These are phyloP conservation scores for Fusarium chlamydosporum DNA, from an alignment of 2,329 filamentous ascomycete genomes.

Conservation along the genomic window DNA sequence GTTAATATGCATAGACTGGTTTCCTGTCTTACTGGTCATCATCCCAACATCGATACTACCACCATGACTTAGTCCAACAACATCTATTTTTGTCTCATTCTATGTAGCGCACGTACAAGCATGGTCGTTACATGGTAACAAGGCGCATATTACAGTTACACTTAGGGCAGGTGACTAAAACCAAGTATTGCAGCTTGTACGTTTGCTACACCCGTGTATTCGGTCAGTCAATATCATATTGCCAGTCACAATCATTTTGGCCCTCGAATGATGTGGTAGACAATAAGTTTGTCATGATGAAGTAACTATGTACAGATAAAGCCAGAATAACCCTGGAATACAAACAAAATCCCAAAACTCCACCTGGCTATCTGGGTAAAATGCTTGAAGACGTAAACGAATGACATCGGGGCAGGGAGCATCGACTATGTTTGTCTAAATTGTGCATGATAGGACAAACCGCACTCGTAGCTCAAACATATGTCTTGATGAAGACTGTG, in stretches of 20 bases:
- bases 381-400: constrained; percentile 20
- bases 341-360: constrained; percentile 30
- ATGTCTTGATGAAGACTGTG: constrained; percentile 39
- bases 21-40: not conserved
- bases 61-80: not conserved
- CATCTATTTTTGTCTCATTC: not conserved
- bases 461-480: constrained; percentile 27
- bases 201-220: not conserved
- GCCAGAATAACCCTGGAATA: constrained; percentile 22
- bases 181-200: not conserved
- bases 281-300: constrained; percentile 42
- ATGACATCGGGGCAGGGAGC: constrained; percentile 7
- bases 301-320: constrained; percentile 44
- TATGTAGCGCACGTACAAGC: not conserved
- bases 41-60: not conserved
- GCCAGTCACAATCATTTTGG: not conserved
- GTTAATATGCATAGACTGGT: not conserved
- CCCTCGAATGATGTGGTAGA: not conserved
- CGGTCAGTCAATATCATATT: too few relatives aligned
- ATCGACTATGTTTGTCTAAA: constrained; percentile 15
- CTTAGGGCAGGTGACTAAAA: not conserved
- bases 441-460: constrained; percentile 25
- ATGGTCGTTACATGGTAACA: not conserved
- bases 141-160: not conserved
- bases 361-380: constrained; percentile 10